Conservation (phyloP, 1,284 basidiomycete species). For the Sanghuangporus weigelae region DNA sequence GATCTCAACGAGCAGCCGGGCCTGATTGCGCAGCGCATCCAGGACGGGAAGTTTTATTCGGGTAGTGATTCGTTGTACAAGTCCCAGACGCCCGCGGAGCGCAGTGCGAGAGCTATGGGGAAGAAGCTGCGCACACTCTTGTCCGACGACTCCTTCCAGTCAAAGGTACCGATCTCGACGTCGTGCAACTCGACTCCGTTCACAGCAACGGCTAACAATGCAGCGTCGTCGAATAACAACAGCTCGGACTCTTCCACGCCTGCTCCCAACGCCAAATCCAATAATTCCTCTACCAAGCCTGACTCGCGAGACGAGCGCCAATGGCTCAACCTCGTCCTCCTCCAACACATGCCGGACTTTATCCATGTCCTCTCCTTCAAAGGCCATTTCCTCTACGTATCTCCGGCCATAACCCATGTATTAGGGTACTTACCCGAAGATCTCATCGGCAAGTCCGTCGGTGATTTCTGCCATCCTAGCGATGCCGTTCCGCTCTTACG, state of each 20-base stretch:
- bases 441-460: constrained; percentile 72
- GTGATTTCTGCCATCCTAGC: constrained; percentile 81
- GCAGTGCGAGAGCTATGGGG: constrained; percentile 33
- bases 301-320: constrained; percentile 32
- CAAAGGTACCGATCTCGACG: constrained; percentile 32
- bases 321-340: constrained; percentile 58
- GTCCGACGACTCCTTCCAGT: constrained; percentile 32
- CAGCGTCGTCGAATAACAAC: constrained; percentile 21
- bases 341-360: constrained; percentile 73
- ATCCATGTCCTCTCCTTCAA: constrained; percentile 90
- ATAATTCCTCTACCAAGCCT: constrained; percentile 23
- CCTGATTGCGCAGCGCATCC: constrained; percentile 72
- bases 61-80: constrained; percentile 13
- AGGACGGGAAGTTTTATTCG: constrained; percentile 64
- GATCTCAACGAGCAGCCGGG: constrained; percentile 86
- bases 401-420: constrained; percentile 69
- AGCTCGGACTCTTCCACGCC: constrained; percentile 22
- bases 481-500: constrained; percentile 90
- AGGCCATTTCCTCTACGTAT: constrained; percentile 90
- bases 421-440: constrained; percentile 81
- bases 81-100: constrained; percentile 9
- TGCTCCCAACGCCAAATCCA: constrained; percentile 8
- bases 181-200: constrained; percentile 18
- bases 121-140: constrained; percentile 38
- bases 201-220: neutral